These are phyloP conservation scores for Fragaria iinumae DNA, from an alignment of 306 rosid species.

Conservation along the genomic window DNA sequence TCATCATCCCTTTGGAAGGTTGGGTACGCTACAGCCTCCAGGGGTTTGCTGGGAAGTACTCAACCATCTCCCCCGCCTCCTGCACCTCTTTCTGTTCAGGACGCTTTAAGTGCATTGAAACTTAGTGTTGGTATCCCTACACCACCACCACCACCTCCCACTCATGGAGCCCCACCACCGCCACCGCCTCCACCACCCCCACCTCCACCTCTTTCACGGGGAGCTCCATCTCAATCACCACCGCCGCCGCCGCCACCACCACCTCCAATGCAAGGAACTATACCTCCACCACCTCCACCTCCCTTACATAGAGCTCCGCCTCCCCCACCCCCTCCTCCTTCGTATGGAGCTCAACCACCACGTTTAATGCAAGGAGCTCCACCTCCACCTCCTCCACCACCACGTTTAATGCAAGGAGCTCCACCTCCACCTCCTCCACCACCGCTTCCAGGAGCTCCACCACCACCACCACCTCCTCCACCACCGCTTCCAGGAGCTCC, in stretches of 20 bases:
- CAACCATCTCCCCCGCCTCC: slow-evolving; percentile 28
- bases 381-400: slow-evolving; percentile 40
- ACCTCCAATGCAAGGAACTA: slow-evolving; percentile 7
- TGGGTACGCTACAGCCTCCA: slow-evolving; percentile 25
- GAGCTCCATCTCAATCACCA: slow-evolving; percentile 33
- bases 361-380: slow-evolving; percentile 15
- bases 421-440: slow-evolving; percentile 41
- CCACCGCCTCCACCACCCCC: slow-evolving; percentile 22
- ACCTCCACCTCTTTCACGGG: slow-evolving; percentile 20
- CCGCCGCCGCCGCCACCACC: slow-evolving; percentile 15
- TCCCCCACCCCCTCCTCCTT: slow-evolving; percentile 34
- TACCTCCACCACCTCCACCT: slow-evolving; percentile 34
- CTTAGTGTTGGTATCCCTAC: slow-evolving; percentile 26
- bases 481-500: slow-evolving; percentile 17
- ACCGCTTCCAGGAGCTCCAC: slow-evolving; percentile 15
- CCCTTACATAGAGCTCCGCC: slow-evolving; percentile 21
- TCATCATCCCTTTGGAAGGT: slow-evolving; percentile 30
- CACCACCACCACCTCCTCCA: slow-evolving; percentile 35
- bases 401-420: slow-evolving; percentile 14
- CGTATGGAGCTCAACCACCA: slow-evolving; percentile 12
- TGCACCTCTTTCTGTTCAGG: slow-evolving; percentile 22
- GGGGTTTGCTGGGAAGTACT: slow-evolving; percentile 25
- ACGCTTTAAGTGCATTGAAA: slow-evolving; percentile 20
- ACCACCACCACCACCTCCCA: slow-evolving; percentile 28
- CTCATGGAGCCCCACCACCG: background rate